A percentile compares a stretch with the other conserved stretches of the same genome.
Conservation (phyloP, 768 basidiomycete genomes). For the Chlorophyllum brunneum region DNA sequence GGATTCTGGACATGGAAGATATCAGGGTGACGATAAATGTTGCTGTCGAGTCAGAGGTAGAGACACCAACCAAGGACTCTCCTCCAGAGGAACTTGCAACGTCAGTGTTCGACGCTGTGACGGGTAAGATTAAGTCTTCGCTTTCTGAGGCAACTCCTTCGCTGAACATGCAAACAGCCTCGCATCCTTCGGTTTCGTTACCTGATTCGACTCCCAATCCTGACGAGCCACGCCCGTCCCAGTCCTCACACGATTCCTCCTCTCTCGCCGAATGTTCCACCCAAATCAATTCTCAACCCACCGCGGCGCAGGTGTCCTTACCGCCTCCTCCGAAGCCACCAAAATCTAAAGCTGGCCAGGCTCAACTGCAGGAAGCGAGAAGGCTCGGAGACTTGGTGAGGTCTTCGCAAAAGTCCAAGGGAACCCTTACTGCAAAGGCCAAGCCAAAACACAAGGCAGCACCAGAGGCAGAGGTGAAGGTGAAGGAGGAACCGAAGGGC, state of each 20-base stretch:
- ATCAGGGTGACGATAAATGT: not conserved
- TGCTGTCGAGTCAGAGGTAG: not conserved
- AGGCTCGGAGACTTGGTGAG: not conserved
- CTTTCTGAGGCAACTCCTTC: too few relatives aligned
- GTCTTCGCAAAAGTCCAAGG: not conserved
- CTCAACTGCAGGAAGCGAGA: not conserved
- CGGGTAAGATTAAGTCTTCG: too few relatives aligned
- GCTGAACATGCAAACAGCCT: not conserved
- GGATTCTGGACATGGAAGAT: conserved; percentile 1
- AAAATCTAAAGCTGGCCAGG: not conserved
- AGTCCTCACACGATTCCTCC: too few relatives aligned
- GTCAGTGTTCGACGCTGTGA: not conserved
- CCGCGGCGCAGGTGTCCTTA: too few relatives aligned
- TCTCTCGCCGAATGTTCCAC: too few relatives aligned
- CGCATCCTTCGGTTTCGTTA: not conserved
- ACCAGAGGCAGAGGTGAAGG: not conserved
- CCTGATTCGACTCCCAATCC: not conserved
- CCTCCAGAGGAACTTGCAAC: not conserved
- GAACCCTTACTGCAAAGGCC: not conserved
- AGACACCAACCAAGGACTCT: not conserved
- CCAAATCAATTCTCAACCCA: too few relatives aligned
- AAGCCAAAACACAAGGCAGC: not conserved
- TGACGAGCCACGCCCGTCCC: too few relatives aligned
- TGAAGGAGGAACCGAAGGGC: not conserved
- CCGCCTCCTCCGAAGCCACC: not conserved